Evolutionary conservation across 2,329 filamentous ascomycete species (phyloP).

Genomic region (Neonectria magnoliae): DNA sequence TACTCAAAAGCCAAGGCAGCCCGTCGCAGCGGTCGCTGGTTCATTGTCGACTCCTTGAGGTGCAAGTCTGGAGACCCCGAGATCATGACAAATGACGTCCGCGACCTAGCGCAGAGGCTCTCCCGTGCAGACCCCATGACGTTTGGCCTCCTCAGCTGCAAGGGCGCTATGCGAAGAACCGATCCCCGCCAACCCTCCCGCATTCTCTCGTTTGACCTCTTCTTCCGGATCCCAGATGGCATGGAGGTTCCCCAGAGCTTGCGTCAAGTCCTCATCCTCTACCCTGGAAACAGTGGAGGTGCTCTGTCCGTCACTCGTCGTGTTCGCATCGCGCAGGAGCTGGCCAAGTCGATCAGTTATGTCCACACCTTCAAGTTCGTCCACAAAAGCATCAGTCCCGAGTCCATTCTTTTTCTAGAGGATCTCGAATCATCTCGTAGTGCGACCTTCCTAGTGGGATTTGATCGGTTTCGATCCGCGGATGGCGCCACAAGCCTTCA

Average conservation of each 20-base stretch:
- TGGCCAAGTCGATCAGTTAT: constrained; percentile 21
- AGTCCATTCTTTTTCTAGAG: constrained; percentile 11
- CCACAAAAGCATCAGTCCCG: constrained; percentile 20
- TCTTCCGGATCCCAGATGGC: constrained; percentile 15
- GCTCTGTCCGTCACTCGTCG: neutral
- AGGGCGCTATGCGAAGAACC: constrained; percentile 4
- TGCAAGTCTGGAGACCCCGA: constrained; percentile 3
- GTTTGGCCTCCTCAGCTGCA: constrained; percentile 17
- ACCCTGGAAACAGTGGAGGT: neutral
- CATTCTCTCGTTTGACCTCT: constrained; percentile 5
- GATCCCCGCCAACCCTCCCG: constrained; percentile 1
- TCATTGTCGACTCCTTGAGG: constrained; percentile 11
- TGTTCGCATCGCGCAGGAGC: constrained; percentile 13
- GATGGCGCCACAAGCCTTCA: constrained; percentile 8
- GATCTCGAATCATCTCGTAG: neutral
- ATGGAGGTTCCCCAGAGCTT: constrained; percentile 9
- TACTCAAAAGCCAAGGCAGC: constrained; percentile 15
- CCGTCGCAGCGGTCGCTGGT: constrained; percentile 4
- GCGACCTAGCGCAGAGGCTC: constrained; percentile 16
- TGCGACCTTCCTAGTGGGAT: constrained; percentile 13
- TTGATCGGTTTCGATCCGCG: constrained; percentile 12
- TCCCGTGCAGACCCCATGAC: constrained; percentile 5
- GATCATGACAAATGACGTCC: constrained; percentile 12
- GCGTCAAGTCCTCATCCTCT: constrained; percentile 7
- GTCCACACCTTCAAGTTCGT: constrained; percentile 20